These are phyloP conservation scores for Talaromyces nanjingensis DNA, from an alignment of 495 filamentous ascomycete species.

Conservation along the genomic window DNA sequence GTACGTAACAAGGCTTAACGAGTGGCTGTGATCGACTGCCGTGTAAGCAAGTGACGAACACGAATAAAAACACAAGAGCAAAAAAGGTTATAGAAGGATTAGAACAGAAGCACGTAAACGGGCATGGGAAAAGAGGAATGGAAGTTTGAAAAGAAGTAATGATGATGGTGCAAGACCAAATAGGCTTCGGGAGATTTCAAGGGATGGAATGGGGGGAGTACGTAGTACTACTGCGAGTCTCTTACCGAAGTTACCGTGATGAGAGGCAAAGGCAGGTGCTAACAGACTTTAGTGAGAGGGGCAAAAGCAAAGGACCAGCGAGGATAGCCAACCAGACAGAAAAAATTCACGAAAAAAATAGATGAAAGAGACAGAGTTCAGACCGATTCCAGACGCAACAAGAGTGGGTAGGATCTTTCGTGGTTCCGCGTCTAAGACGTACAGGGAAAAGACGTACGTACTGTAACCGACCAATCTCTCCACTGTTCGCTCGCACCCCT, in stretches of 20 bases:
- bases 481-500: background rate
- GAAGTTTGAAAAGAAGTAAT: conserved; percentile 15
- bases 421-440: background rate
- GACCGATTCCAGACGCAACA: background rate
- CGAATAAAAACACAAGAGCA: conserved; percentile 6
- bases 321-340: background rate
- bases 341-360: background rate
- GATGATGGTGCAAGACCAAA: conserved; percentile 9
- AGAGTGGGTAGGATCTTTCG: background rate
- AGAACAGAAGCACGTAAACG: conserved; percentile 8
- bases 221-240: background rate
- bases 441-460: background rate
- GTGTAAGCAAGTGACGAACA: conserved; percentile 9
- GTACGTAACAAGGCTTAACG: conserved; percentile 6
- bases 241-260: background rate
- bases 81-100: conserved; percentile 9
- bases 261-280: background rate
- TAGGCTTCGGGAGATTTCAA: conserved; percentile 1
- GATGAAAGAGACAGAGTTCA: background rate
- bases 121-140: conserved; percentile 15
- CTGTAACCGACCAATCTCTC: background rate
- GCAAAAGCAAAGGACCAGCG: background rate
- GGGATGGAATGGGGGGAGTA: conserved; percentile 10
- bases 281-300: background rate
- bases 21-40: conserved; percentile 12